Conservation (phyloP, 1,139 yeast genomes). For the Arxiozyma telluris region DNA sequence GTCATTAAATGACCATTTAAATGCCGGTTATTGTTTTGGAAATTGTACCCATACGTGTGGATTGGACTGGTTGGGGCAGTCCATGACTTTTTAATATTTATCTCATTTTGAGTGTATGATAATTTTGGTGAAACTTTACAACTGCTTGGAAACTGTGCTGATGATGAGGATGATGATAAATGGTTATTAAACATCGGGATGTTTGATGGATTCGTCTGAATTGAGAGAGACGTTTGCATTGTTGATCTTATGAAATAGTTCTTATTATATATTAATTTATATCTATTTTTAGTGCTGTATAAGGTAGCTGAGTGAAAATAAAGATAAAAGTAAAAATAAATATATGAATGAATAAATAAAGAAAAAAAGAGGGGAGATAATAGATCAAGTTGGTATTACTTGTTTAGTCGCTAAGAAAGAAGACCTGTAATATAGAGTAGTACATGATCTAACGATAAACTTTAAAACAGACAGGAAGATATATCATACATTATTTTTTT, state of each 20-base stretch:
- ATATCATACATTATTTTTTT: too few species aligned
- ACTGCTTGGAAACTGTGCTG: not conserved
- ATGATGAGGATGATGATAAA: not conserved
- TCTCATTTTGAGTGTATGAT: not conserved
- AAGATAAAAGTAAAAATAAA: too few species aligned
- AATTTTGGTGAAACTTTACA: slow-evolving; percentile 4
- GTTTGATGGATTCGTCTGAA: slow-evolving; percentile 2
- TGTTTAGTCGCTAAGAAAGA: too few species aligned
- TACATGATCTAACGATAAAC: too few species aligned
- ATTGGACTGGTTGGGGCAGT: slow-evolving; percentile 29
- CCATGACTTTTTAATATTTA: slow-evolving; percentile 14
- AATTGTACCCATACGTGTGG: slow-evolving; percentile 4
- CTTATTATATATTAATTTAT: too few species aligned
- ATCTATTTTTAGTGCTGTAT: not conserved
- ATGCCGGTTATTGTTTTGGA: not conserved
- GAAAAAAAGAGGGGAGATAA: too few species aligned
- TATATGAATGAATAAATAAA: too few species aligned
- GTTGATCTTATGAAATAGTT: not conserved
- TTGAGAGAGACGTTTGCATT: not conserved
- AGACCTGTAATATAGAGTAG: too few species aligned
- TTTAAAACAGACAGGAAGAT: too few species aligned
- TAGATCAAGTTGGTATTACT: too few species aligned
- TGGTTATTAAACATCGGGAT: not conserved
- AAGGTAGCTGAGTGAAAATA: too few species aligned
- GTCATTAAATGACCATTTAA: slow-evolving; percentile 10